Evolutionary conservation across 2,329 filamentous ascomycete genomes (phyloP).

Genomic region (Colletotrichum higginsianum): DNA sequence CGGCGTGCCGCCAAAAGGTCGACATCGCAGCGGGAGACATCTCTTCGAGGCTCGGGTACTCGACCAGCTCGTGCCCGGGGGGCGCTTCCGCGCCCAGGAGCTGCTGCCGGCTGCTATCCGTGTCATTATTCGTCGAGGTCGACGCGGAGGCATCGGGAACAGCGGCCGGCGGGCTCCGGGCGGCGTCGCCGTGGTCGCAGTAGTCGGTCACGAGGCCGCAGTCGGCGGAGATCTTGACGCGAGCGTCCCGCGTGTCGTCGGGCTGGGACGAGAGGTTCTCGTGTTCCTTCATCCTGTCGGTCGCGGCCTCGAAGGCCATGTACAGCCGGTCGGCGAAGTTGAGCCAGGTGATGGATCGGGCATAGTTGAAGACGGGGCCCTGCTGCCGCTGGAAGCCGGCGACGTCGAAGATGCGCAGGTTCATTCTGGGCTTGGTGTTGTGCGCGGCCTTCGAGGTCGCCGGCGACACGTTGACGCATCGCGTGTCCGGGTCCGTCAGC

Average conservation of each 20-base stretch:
- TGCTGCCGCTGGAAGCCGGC: conserved; percentile 43
- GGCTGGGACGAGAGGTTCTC: neutral
- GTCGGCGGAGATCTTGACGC: neutral
- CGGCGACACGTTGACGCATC: neutral
- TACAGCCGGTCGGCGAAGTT: conserved; percentile 41
- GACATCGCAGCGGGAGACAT: neutral
- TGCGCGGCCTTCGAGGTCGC: neutral
- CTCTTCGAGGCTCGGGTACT: neutral
- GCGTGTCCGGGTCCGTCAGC: neutral
- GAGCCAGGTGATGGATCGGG: conserved; percentile 44
- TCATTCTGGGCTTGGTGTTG: neutral
- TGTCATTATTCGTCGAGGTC: too few species aligned
- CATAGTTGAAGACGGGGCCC: conserved; percentile 44
- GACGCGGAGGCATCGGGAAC: too few species aligned
- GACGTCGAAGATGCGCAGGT: conserved; percentile 27
- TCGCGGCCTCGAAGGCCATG: conserved; percentile 34
- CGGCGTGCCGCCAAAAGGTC: conserved; percentile 40
- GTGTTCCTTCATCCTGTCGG: neutral
- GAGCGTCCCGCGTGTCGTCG: neutral
- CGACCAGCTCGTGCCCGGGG: neutral
- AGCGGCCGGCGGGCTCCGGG: neutral
- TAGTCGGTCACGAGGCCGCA: neutral
- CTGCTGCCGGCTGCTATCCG: neutral
- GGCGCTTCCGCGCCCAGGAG: neutral
- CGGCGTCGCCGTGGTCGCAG: neutral